These are phyloP conservation scores for Cordyceps cateniannulata DNA, from an alignment of 2,329 filamentous ascomycete genomes.

Conservation along the genomic window DNA sequence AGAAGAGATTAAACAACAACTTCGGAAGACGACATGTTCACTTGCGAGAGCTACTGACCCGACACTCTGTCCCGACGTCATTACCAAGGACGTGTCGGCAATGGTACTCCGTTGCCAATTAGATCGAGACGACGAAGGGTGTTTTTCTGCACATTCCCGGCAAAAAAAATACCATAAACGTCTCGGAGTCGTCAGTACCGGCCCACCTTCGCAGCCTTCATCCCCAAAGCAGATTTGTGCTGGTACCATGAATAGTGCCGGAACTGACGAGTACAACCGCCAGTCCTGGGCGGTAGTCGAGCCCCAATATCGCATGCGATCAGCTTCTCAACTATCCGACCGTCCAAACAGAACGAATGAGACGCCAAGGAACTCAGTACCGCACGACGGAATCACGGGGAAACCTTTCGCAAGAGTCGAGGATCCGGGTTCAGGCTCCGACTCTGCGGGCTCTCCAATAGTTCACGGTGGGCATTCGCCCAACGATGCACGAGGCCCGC, in stretches of 20 bases:
- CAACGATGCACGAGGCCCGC: not conserved
- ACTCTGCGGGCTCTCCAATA: conserved; percentile 22
- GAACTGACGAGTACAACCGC: not conserved
- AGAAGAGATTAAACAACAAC: not conserved
- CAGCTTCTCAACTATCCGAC: conserved; percentile 19
- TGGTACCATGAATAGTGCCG: not conserved
- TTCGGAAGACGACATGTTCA: conserved; percentile 4
- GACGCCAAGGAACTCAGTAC: conserved; percentile 17
- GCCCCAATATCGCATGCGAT: not conserved
- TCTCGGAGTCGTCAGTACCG: not conserved
- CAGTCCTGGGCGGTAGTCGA: not conserved
- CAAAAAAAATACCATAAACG: not conserved
- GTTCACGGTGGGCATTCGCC: conserved; percentile 8
- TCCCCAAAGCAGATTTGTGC: not conserved
- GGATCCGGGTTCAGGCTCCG: conserved; percentile 24
- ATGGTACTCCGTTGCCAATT: not conserved
- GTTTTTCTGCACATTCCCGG: not conserved
- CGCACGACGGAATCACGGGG: conserved; percentile 48
- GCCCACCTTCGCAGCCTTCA: not conserved
- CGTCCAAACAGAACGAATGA: not conserved
- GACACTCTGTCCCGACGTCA: not conserved
- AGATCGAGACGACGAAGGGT: not conserved
- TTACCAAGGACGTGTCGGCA: conserved; percentile 9
- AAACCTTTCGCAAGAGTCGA: conserved; percentile 46
- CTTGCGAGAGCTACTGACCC: not conserved